Base-by-base conservation (phyloP, 2,329 filamentous ascomycete genomes). In the Alternaria hordeiaustralica region DNA sequence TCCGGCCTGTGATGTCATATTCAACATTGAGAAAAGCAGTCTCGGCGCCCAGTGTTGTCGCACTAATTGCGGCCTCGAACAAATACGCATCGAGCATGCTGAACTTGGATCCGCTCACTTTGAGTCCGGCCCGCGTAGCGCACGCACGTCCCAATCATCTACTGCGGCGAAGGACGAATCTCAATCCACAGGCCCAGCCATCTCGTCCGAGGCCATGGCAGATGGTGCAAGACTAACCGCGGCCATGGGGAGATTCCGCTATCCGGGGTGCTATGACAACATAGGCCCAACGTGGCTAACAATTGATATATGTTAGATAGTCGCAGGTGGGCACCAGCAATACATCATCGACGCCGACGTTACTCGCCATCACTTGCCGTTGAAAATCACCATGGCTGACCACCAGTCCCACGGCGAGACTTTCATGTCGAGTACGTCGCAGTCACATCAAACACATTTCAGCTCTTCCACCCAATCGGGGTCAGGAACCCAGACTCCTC, bases 311-410 rank as follows among this genome's bases (percentile, higher is more conserved):
- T 36, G 18, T 55, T 41, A 28, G n/a, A 33, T 26, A 10, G 44
- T 13, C 43, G 7, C 26, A 47, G 8, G 11, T 47, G 13, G 25
- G 18, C 54, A 23, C 25, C 49, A 46, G 23, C 15, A 36, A 18
- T 18, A 33, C 41, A 23, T 28, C 41, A 21, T 20, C 54, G 20
- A 46, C 41, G 4, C 53, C 43, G 45, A 64, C 57, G n/a, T 47
- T 43, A 18, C 23, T 54, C 46, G 54, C 50, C 47, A 58, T 45
- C 25, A 45, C 50, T 10, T 55, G 61, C 45, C 55, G 41, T 47
- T 50, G 57, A 20, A 43, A 26, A 15, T 49, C 47, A 62, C 30
- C 62, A 71, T 71, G 71, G 66, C 66, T 61, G 62, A 69, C 30
- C 55, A 15, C 23, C 65, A 63, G 45, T 63, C 59, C 7, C 55